Evolutionary conservation across 208 protist genomes (phyloP).

Genomic region (Leishmania braziliensis): DNA sequence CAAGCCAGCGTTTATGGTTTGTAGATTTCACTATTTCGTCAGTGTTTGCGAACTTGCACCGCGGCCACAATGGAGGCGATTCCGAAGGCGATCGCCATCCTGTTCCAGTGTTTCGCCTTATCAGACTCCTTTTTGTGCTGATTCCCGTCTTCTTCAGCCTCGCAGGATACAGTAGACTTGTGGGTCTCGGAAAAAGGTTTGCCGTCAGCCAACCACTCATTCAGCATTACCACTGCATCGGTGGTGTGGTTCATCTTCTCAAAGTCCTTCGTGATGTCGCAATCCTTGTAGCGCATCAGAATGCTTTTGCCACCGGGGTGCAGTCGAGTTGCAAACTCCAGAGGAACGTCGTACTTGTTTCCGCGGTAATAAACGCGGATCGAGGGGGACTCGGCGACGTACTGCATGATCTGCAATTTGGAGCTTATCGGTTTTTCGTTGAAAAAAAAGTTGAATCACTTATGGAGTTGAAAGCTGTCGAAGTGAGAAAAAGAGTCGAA

Average conservation of each 20-base stretch:
- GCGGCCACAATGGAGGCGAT: background rate
- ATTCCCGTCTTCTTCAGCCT: background rate
- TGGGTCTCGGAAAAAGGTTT: background rate
- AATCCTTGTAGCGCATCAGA: conserved; percentile 31
- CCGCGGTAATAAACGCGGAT: conserved; percentile 33
- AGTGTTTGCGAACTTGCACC: conserved; percentile 1
- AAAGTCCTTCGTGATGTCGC: conserved; percentile 36
- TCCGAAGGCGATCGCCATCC: background rate
- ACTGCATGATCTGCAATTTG: background rate
- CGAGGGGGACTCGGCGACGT: background rate
- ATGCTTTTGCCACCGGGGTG: conserved; percentile 33
- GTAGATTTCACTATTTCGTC: background rate
- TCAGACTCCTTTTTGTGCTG: conserved; percentile 7
- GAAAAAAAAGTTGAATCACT: background rate
- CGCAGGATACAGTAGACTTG: background rate
- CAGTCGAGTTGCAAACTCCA: conserved; percentile 23
- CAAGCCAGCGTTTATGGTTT: background rate
- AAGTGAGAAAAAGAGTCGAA: background rate
- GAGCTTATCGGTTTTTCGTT: background rate
- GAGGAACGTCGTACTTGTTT: conserved; percentile 35
- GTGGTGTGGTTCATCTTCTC: conserved; percentile 29
- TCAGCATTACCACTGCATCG: conserved; percentile 21
- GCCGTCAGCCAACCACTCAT: conserved; percentile 12
- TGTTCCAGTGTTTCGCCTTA: background rate
- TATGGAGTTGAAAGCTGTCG: background rate